phyloP scores from a whole-genome alignment of 441 rosid species.

The Bruguiera hainesii region DNA sequence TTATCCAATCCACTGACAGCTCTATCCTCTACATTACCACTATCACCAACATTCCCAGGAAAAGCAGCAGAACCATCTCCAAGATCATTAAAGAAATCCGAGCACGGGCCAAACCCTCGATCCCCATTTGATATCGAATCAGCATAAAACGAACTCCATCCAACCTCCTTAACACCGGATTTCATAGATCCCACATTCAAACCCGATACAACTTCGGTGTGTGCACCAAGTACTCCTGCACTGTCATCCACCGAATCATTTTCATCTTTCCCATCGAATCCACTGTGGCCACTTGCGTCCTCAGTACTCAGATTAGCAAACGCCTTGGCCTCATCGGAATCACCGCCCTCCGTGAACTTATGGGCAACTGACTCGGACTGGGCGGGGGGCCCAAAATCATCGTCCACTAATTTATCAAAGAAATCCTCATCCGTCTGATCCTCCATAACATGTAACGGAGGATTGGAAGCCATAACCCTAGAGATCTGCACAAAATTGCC shows the following conservation, averaged over 20 bases:
- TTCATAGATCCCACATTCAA: constrained; percentile 32
- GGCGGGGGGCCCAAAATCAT: constrained; percentile 46
- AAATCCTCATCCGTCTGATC: constrained; percentile 99
- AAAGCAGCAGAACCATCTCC: constrained; percentile 40
- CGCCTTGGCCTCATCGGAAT: constrained; percentile 54
- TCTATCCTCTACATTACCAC: constrained; percentile 23
- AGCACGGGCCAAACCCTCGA: constrained; percentile 52
- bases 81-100: constrained; percentile 71
- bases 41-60: constrained; percentile 27
- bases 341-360: constrained; percentile 36
- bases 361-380: constrained; percentile 16
- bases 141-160: constrained; percentile 81
- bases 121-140: constrained; percentile 46
- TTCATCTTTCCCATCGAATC: constrained; percentile 13
- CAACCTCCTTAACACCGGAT: constrained; percentile 70
- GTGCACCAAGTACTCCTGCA: constrained; percentile 11
- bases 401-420: constrained; percentile 90
- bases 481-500: constrained; percentile 29
- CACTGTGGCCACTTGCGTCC: constrained; percentile 23
- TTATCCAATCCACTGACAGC: constrained; percentile 26
- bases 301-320: constrained; percentile 56
- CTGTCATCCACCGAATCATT: constrained; percentile 10
- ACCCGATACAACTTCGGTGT: constrained; percentile 22
- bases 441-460: constrained; percentile 70
- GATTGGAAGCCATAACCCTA: constrained; percentile 62